Conservation (phyloP, 2,329 filamentous ascomycete species). For the Aspergillus alliaceus region DNA sequence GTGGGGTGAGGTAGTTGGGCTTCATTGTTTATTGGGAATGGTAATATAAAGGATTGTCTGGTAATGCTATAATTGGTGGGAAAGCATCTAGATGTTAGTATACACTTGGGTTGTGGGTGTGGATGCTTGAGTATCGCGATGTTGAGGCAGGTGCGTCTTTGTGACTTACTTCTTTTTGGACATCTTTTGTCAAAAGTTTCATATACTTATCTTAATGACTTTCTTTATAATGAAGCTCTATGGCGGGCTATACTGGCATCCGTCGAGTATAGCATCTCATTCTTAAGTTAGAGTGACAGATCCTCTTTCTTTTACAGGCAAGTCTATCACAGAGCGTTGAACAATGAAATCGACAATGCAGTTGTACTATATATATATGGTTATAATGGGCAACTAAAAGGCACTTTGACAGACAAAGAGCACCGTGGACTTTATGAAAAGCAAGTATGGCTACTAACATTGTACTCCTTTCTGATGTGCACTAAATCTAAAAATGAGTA, state of each 20-base stretch:
- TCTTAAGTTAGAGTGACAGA: too few species aligned
- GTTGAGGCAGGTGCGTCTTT: neutral
- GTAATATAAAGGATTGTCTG: neutral
- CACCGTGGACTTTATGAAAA: neutral
- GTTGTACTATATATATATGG: neutral
- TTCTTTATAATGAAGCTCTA: too few species aligned
- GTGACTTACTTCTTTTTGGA: neutral
- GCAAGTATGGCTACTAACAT: neutral
- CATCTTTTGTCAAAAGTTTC: too few species aligned
- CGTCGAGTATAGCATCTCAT: too few species aligned
- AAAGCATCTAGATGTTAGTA: neutral
- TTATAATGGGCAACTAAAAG: neutral
- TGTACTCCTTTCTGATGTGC: neutral
- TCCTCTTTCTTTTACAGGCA: too few species aligned
- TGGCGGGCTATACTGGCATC: too few species aligned
- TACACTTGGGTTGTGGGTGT: neutral
- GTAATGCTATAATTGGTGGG: neutral
- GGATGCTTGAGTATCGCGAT: neutral
- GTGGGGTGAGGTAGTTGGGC: neutral
- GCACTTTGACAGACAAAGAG: neutral
- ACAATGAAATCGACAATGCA: too few species aligned
- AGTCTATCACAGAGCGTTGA: too few species aligned
- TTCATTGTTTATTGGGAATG: neutral
- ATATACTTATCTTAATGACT: too few species aligned
- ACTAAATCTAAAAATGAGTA: neutral